Percentiles rank a stretch among this genome's conserved stretches.
These are phyloP conservation scores for Meripilus lineatus DNA, from an alignment of 1,284 basidiomycete species.

Conservation along the genomic window DNA sequence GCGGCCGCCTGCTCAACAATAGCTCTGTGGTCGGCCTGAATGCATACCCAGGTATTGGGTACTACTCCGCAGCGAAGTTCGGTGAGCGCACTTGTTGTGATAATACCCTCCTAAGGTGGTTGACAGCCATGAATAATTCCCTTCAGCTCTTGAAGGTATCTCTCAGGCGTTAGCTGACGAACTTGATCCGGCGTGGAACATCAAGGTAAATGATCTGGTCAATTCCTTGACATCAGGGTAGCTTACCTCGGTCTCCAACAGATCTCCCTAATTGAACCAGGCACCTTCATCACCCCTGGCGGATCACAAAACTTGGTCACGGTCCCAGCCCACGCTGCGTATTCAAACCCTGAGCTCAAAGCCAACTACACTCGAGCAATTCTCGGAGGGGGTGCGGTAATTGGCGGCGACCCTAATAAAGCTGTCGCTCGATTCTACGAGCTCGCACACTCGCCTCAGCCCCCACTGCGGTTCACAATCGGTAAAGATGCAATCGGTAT, in stretches of 20 bases:
- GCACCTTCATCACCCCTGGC: conserved; percentile 6
- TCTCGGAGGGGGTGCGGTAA: not conserved
- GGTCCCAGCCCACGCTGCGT: conserved; percentile 6
- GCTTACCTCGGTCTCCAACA: conserved; percentile 1
- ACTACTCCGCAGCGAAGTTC: conserved; percentile 25
- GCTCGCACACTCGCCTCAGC: conserved; percentile 1
- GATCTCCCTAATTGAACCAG: conserved; percentile 8
- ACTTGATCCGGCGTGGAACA: conserved; percentile 26
- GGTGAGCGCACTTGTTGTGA: conserved; percentile 4
- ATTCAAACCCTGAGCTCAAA: conserved; percentile 3
- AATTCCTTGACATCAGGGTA: not conserved
- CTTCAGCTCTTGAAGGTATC: conserved; percentile 22
- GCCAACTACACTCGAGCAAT: no score
- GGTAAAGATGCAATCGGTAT: conserved; percentile 8
- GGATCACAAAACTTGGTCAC: not conserved
- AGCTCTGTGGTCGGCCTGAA: conserved; percentile 25
- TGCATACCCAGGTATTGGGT: conserved; percentile 19
- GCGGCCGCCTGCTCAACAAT: conserved; percentile 30
- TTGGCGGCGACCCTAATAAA: conserved; percentile 1
- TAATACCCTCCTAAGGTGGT: not conserved
- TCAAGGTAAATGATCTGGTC: conserved; percentile 24
- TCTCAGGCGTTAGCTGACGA: conserved; percentile 20
- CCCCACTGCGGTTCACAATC: conserved; percentile 5
- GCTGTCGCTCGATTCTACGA: conserved; percentile 9
- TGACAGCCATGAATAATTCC: no score